These are phyloP conservation scores for Candolleomyces efflorescens DNA, from an alignment of 768 basidiomycete genomes.

Conservation along the genomic window DNA sequence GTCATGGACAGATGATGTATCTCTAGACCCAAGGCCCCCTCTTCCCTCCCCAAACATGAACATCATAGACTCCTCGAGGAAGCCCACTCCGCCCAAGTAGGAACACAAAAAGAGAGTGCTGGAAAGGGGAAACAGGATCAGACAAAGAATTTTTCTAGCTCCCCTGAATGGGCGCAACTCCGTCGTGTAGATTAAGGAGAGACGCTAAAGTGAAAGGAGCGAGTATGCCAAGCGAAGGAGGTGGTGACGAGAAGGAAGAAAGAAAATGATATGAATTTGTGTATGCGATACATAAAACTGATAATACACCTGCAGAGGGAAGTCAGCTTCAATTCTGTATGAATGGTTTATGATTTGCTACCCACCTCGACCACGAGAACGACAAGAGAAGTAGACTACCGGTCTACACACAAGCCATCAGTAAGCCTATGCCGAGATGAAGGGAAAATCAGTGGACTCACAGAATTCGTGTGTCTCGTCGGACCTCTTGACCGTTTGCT, in stretches of 20 bases:
- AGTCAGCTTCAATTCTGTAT: conserved; percentile 5
- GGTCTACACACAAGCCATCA: conserved; percentile 26
- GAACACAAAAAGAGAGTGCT: conserved; percentile 41
- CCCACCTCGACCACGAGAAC: conserved; percentile 18
- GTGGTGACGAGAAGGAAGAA: background rate
- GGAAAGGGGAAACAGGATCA: conserved; percentile 23
- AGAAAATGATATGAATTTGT: conserved; percentile 12
- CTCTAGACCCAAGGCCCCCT: background rate
- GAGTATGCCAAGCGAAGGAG: conserved; percentile 12
- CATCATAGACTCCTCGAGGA: conserved; percentile 16
- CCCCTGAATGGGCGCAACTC: conserved; percentile 80
- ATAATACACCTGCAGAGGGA: conserved; percentile 14
- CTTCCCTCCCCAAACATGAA: background rate
- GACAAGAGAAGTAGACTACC: conserved; percentile 20
- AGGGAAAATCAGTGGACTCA: conserved; percentile 32
- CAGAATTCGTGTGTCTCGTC: conserved; percentile 99
- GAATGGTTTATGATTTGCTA: conserved; percentile 9
- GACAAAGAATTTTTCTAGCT: conserved; percentile 54
- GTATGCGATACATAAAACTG: conserved; percentile 14
- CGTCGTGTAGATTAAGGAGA: conserved; percentile 47
- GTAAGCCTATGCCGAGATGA: conserved; percentile 6
- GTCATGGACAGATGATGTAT: too few species aligned
- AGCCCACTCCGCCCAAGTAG: conserved; percentile 17
- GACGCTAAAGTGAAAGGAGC: conserved; percentile 89
- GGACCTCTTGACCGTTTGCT: conserved; percentile 95